Evolutionary conservation across 352 stramenopile genomes (phyloP).

Genomic region (Phytophthora brassicae): DNA sequence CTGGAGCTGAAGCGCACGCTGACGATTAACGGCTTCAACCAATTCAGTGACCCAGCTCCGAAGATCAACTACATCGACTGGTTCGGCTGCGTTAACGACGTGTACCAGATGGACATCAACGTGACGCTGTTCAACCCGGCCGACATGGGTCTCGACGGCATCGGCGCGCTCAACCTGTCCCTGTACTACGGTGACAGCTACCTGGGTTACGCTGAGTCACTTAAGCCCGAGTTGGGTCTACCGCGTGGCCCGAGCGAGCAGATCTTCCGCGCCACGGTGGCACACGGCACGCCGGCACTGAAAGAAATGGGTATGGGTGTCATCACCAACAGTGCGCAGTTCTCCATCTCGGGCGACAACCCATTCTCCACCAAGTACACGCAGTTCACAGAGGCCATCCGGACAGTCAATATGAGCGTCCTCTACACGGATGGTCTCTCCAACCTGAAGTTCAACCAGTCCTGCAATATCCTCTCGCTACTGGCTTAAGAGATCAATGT

Average conservation of each 20-base stretch:
- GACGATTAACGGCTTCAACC: slow-evolving; percentile 48
- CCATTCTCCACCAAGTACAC: slow-evolving; percentile 41
- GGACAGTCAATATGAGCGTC: slow-evolving; percentile 57
- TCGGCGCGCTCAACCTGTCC: slow-evolving; percentile 69
- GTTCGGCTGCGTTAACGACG: slow-evolving; percentile 39
- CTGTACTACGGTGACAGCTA: slow-evolving; percentile 67
- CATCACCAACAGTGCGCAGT: slow-evolving; percentile 38
- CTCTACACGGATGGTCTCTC: slow-evolving; percentile 57
- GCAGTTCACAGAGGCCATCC: slow-evolving; percentile 45
- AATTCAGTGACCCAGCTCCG: slow-evolving; percentile 49
- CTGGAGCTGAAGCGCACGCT: slow-evolving; percentile 52
- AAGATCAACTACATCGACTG: slow-evolving; percentile 62
- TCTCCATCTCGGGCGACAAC: slow-evolving; percentile 60
- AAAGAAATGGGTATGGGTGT: slow-evolving; percentile 46
- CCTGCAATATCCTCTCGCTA: slow-evolving; percentile 40
- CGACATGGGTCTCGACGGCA: slow-evolving; percentile 51
- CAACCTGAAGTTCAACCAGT: slow-evolving; percentile 40
- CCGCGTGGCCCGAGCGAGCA: slow-evolving; percentile 53
- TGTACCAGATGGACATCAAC: slow-evolving; percentile 63
- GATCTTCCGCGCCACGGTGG: slow-evolving; percentile 50
- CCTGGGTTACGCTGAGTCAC: slow-evolving; percentile 60
- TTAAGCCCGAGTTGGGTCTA: slow-evolving; percentile 41
- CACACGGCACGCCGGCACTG: slow-evolving; percentile 35
- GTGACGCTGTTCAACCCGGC: slow-evolving; percentile 55
- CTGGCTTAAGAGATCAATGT: slow-evolving; percentile 22